phyloP scores from a whole-genome alignment of 176 grass and related monocot species.

The Eragrostis nindensis region DNA sequence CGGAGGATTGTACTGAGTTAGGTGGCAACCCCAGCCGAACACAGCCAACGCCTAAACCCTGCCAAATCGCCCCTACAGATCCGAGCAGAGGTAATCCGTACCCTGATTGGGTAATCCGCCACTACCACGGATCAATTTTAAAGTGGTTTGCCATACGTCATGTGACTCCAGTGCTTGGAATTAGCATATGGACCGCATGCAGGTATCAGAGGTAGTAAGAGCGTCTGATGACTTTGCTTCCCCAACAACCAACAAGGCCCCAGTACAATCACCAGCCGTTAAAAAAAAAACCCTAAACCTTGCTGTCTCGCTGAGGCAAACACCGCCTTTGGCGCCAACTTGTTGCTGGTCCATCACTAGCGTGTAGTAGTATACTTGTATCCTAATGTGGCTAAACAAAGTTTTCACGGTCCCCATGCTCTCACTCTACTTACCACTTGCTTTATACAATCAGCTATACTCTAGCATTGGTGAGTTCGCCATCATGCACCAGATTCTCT shows the following conservation, averaged over 20 bases:
- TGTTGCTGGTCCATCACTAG: not conserved
- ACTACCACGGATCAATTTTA: not conserved
- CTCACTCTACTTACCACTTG: not conserved
- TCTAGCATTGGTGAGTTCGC: not conserved
- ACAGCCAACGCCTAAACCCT: too few relatives aligned
- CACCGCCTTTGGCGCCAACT: not conserved
- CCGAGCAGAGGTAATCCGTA: not conserved
- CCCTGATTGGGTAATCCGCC: conserved; percentile 23
- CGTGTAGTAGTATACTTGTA: too few relatives aligned
- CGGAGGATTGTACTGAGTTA: too few relatives aligned
- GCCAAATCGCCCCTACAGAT: not conserved
- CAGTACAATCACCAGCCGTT: not conserved
- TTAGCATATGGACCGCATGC: not conserved
- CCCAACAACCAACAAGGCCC: conserved; percentile 26
- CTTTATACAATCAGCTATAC: not conserved
- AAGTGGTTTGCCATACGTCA: not conserved
- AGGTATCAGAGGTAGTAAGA: not conserved
- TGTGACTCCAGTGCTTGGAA: conserved; percentile 1
- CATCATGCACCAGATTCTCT: conserved; percentile 5
- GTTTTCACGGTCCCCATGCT: not conserved
- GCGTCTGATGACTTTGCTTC: conserved; percentile 7
- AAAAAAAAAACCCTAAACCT: not conserved
- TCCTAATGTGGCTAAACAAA: not conserved
- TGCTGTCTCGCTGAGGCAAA: not conserved
- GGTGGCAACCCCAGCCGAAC: too few relatives aligned